A percentile compares a stretch with the other conserved stretches of the same genome.
Evolutionary conservation across 345 rosid species (phyloP).

Genomic region (Iberis pinnata): DNA sequence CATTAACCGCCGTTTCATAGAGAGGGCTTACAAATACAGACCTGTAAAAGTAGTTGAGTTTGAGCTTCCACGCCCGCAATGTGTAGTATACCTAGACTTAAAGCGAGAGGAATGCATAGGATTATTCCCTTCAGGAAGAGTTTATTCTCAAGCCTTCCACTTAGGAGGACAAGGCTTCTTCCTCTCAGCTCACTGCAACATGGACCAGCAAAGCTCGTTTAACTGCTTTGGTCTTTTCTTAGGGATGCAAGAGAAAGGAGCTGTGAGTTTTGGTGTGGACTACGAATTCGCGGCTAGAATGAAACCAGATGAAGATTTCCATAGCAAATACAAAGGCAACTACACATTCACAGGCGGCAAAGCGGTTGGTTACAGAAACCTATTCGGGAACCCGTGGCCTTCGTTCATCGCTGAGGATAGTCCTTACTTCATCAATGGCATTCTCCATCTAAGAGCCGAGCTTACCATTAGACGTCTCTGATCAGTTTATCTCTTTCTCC

Average conservation of each 20-base stretch:
- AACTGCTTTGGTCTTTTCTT: conserved; percentile 87
- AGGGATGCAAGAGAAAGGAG: conserved; percentile 99
- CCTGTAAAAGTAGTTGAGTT: conserved; percentile 95
- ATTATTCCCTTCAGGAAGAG: conserved; percentile 73
- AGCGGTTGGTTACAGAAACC: conserved; percentile 90
- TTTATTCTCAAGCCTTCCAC: conserved; percentile 95
- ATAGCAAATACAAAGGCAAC: conserved; percentile 92
- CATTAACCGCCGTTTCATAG: conserved; percentile 56
- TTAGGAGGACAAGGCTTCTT: conserved; percentile 97
- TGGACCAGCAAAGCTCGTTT: conserved; percentile 95
- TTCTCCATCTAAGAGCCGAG: conserved; percentile 89
- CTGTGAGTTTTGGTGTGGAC: conserved; percentile 81
- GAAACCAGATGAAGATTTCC: conserved; percentile 69
- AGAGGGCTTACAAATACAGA: conserved; percentile 88
- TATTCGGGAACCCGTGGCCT: conserved; percentile 75
- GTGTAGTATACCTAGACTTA: conserved; percentile 87
- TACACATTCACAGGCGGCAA: conserved; percentile 91
- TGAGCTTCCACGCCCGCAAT: conserved; percentile 78
- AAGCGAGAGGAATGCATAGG: conserved; percentile 76
- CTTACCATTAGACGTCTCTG: conserved; percentile 52
- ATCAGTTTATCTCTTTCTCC: not conserved
- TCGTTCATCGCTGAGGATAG: conserved; percentile 77
- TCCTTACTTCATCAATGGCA: conserved; percentile 67
- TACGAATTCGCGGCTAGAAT: conserved; percentile 88
- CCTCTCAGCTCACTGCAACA: conserved; percentile 93